phyloP scores from a whole-genome alignment of 2,329 filamentous ascomycete genomes.

The Lasiodiplodia sp. region DNA sequence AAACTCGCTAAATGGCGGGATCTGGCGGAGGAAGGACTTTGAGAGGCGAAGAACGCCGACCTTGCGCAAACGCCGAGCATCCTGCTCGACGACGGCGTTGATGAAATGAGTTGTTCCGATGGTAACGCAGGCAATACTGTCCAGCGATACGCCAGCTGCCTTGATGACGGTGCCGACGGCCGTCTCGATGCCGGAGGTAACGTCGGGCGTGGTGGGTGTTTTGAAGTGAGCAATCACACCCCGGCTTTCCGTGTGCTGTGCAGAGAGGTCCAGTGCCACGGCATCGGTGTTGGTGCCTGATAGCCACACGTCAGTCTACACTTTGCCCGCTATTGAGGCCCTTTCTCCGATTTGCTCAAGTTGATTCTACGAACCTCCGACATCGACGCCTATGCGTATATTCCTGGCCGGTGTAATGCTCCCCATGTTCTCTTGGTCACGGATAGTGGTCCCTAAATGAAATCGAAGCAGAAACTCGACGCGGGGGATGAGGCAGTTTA shows the following conservation, averaged over 20 bases:
- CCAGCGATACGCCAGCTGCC: constrained; percentile 40
- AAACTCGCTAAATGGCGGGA: constrained; percentile 60
- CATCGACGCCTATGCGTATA: constrained; percentile 54
- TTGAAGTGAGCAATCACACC: constrained; percentile 44
- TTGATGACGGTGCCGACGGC: constrained; percentile 48
- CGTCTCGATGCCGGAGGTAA: constrained; percentile 46
- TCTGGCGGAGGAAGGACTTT: constrained; percentile 56
- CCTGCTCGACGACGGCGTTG: constrained; percentile 44
- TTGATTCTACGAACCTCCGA: constrained; percentile 42
- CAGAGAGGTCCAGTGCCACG: constrained; percentile 41
- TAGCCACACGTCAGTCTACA: neutral
- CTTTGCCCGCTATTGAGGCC: neutral
- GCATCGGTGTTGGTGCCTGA: constrained; percentile 45
- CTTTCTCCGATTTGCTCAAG: neutral
- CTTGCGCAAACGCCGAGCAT: constrained; percentile 31
- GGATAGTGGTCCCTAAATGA: neutral
- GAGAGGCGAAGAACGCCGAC: constrained; percentile 62
- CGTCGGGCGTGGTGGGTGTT: constrained; percentile 46
- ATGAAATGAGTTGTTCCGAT: constrained; percentile 59
- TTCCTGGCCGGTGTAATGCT: constrained; percentile 29
- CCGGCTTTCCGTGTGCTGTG: constrained; percentile 36
- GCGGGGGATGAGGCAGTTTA: neutral
- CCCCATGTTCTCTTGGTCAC: constrained; percentile 9
- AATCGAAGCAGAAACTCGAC: neutral
- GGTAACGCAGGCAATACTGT: constrained; percentile 53